Evolutionary conservation across 192 early-diverging fungal species (phyloP), one percentile per base, ranked within the genome.

Genomic region (Backusella mclennaniae): DNA sequence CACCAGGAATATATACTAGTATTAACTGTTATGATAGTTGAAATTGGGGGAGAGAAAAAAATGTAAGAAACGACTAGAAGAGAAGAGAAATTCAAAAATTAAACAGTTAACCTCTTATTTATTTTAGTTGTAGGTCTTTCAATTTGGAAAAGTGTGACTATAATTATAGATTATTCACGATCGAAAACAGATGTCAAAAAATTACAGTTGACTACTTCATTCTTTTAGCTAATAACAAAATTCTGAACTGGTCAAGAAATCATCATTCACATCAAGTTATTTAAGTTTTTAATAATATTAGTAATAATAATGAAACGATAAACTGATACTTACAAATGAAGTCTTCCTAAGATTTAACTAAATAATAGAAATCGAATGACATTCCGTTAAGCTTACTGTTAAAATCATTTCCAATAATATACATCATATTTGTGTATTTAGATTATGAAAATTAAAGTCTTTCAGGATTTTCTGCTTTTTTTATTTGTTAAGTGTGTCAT

Each of bases 131-230:
- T 23, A 63, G 56, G 56, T 14, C 56, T 63, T 63, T 63, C 21
- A 63, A 63, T 63, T 63, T 63, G 56, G 8, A 63, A 29, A 26
- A 63, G 56, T 11, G 56, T 63, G 56, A 63, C 56, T 63, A 63
- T 63, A 63, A 29, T 29, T 23, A 26, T 29, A 26, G 38, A 26
- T 29, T 29, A 63, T 63, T 63, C 56, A 63, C 0, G 26, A 29
- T 12, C 0, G 26, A 29, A 29, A 29, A 26, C 23, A 63, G 26
- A 49, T 21, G 46, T 49, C 46, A 49, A 49, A 49, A 49, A 49
- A 49, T 49, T n/a, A n/a, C 46, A 49, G 7, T 49, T 49, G 46
- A n/a, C 6, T 17, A 49, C 46, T 49, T 49, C 46, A 6, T n/a
- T n/a, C 1, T n/a, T 7, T 49, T 63, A 63, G 21, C 8, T 3